Evolutionary conservation across 1,284 basidiomycete genomes (phyloP).

Genomic region (Cutaneotrichosporon sp.): DNA sequence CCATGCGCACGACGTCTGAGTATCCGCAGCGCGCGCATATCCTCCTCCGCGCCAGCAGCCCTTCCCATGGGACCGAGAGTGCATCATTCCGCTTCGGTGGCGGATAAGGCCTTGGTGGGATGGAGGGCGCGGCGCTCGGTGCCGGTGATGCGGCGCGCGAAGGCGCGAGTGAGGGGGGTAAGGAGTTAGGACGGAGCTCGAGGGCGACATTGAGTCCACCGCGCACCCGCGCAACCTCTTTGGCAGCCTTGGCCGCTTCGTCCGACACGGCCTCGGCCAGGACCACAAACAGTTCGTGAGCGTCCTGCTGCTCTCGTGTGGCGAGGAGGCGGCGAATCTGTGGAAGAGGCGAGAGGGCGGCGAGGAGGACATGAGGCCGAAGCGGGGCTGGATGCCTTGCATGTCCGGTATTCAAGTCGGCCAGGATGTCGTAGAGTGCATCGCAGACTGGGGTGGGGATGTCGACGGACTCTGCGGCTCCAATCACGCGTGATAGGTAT

Average conservation of each 20-base stretch:
- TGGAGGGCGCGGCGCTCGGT: neutral
- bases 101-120: slow-evolving; percentile 1
- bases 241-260: slow-evolving; percentile 59
- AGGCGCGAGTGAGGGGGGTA: neutral
- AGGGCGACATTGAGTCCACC: slow-evolving; percentile 27
- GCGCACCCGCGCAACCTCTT: slow-evolving; percentile 34
- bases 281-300: slow-evolving; percentile 90
- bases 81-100: slow-evolving; percentile 10
- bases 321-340: slow-evolving; percentile 67
- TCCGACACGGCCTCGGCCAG: slow-evolving; percentile 81
- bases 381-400: slow-evolving; percentile 60
- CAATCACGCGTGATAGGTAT: slow-evolving; percentile 69
- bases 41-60: slow-evolving; percentile 47
- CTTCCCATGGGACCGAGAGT: slow-evolving; percentile 51
- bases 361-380: slow-evolving; percentile 68
- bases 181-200: slow-evolving; percentile 12
- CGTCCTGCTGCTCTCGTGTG: slow-evolving; percentile 89
- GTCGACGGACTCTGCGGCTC: slow-evolving; percentile 70
- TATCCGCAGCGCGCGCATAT: slow-evolving; percentile 49
- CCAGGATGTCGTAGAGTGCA: slow-evolving; percentile 66
- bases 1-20: slow-evolving; percentile 47
- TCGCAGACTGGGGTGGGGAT: slow-evolving; percentile 79
- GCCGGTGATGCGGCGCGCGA: neutral
- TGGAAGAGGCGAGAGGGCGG: slow-evolving; percentile 63
- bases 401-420: slow-evolving; percentile 71